Conservation (phyloP, 2,329 filamentous ascomycete genomes). For the Aspergillus flavus region DNA sequence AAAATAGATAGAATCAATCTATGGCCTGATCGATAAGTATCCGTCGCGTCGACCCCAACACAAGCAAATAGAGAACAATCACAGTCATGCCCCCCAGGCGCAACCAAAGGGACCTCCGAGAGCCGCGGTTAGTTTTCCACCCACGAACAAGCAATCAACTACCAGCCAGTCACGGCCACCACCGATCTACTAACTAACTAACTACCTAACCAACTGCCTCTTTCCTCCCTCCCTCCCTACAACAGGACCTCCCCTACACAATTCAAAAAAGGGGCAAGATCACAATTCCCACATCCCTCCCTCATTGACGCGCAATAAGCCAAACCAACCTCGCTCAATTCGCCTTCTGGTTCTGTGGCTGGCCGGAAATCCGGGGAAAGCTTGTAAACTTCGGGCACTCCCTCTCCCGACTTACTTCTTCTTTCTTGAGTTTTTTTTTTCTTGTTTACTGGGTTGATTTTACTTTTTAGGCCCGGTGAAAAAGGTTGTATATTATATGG, state of each 20-base stretch:
- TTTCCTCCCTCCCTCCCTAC: not conserved
- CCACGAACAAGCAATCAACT: conserved; percentile 3
- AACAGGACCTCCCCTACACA: not conserved
- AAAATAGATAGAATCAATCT: not conserved
- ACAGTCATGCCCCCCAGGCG: conserved; percentile 23
- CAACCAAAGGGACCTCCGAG: conserved; percentile 30
- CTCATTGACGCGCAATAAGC: not conserved
- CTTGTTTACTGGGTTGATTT: too few relatives aligned
- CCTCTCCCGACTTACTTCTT: not conserved
- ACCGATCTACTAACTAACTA: not conserved
- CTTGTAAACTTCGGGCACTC: not conserved
- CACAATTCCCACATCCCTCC: not conserved
- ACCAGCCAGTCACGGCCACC: not conserved
- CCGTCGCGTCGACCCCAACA: not conserved
- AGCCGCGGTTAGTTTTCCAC: conserved; percentile 31
- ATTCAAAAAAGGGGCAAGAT: not conserved
- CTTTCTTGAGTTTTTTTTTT: not conserved
- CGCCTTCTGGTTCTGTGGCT: not conserved
- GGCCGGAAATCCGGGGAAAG: not conserved
- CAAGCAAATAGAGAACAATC: conserved; percentile 17
- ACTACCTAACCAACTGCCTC: not conserved
- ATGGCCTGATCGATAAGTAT: not conserved
- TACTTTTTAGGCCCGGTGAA: too few relatives aligned
- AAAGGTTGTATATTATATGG: not conserved
- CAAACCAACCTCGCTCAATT: not conserved